phyloP scores from a whole-genome alignment of 305 asterid genomes.

The Fraxinus ornus region DNA sequence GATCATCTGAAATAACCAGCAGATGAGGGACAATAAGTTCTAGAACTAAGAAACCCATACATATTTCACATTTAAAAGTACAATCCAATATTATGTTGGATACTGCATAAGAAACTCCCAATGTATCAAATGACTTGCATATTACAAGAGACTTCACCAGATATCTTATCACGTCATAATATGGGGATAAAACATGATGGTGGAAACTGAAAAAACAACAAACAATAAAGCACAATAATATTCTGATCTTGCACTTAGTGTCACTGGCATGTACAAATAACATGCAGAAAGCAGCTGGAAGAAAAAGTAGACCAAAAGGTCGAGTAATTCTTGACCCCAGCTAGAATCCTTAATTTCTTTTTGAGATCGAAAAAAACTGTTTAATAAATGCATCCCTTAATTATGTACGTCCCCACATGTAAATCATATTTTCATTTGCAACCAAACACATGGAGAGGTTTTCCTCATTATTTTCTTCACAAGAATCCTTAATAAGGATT shows the following conservation, averaged over 20 bases:
- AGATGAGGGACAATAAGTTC: conserved; percentile 10
- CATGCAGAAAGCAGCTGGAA: not conserved
- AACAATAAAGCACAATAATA: not conserved
- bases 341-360: not conserved
- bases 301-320: not conserved
- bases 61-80: not conserved
- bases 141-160: not conserved
- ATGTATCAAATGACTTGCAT: not conserved
- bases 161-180: not conserved
- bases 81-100: not conserved
- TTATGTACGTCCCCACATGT: not conserved
- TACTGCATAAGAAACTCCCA: not conserved
- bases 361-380: not conserved
- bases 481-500: not conserved
- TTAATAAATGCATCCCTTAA: not conserved
- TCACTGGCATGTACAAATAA: not conserved
- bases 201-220: not conserved
- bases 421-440: not conserved
- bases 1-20: conserved; percentile 45
- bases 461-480: not conserved
- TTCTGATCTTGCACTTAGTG: not conserved
- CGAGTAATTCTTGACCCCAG: not conserved
- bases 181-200: not conserved
- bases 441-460: not conserved
- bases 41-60: conserved; percentile 2